Evolutionary conservation across 495 filamentous ascomycete genomes (phyloP).

Genomic region (Penicillium roqueforti): DNA sequence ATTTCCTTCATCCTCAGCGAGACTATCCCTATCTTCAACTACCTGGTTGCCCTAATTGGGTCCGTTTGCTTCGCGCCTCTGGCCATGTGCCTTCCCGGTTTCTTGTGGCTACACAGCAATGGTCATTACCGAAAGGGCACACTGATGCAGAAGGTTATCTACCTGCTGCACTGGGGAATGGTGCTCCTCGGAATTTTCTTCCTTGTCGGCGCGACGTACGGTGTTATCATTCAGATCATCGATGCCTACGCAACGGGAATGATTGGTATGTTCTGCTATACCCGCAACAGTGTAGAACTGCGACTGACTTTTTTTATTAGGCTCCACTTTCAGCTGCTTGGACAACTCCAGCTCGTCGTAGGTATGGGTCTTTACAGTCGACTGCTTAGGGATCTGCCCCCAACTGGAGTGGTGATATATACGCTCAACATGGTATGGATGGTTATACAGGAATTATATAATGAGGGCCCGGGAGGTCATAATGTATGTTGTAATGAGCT

Average conservation of each 20-base stretch:
- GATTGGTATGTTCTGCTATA: constrained; percentile 14
- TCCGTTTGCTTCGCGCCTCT: constrained; percentile 30
- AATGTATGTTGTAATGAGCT: constrained; percentile 2
- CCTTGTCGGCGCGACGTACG: constrained; percentile 21
- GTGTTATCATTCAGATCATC: constrained; percentile 16
- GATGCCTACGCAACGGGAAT: constrained; percentile 14
- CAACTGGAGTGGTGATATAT: background rate
- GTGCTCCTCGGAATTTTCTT: constrained; percentile 21
- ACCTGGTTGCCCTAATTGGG: constrained; percentile 47
- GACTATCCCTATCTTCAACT: constrained; percentile 63
- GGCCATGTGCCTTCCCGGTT: constrained; percentile 35
- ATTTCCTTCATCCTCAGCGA: constrained; percentile 62
- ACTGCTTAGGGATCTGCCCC: background rate
- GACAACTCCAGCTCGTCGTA: constrained; percentile 15
- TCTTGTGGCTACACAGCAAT: constrained; percentile 44
- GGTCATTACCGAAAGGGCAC: constrained; percentile 17
- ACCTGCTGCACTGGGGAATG: constrained; percentile 11
- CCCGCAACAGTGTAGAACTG: background rate
- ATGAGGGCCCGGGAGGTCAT: background rate
- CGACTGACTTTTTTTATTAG: constrained; percentile 1
- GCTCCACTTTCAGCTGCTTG: constrained; percentile 10
- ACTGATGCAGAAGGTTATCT: constrained; percentile 10
- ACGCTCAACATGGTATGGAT: background rate
- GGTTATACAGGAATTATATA: background rate
- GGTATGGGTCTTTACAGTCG: background rate